phyloP scores from a whole-genome alignment of 1,139 yeast species.

The Taiozyma onychis region DNA sequence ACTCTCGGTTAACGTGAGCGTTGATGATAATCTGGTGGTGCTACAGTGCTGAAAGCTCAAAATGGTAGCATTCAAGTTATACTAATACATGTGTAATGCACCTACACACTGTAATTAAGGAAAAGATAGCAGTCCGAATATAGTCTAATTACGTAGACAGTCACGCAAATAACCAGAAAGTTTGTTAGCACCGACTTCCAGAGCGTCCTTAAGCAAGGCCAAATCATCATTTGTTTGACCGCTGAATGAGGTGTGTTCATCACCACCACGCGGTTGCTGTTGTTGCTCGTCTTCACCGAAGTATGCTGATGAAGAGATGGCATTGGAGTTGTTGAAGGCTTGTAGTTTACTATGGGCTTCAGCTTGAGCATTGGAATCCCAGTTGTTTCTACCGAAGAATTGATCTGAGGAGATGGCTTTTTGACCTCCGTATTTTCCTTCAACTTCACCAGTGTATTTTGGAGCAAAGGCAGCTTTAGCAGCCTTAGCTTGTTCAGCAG shows the following conservation, averaged over 20 bases:
- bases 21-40: no score
- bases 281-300: conserved; percentile 68
- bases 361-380: conserved; percentile 68
- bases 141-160: conserved; percentile 45
- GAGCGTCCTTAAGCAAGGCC: conserved; percentile 83
- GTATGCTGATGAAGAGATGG: conserved; percentile 88
- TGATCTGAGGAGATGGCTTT: conserved; percentile 96
- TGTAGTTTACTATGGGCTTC: conserved; percentile 80
- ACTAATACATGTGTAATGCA: no score
- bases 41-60: no score
- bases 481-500: conserved; percentile 32
- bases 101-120: background rate
- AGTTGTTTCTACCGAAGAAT: conserved; percentile 82
- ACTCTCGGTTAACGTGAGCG: no score
- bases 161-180: conserved; percentile 53
- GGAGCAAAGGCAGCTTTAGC: conserved; percentile 39
- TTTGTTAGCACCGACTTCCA: conserved; percentile 90
- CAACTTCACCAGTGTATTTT: conserved; percentile 62
- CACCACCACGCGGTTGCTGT: conserved; percentile 28
- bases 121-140: background rate
- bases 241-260: conserved; percentile 42
- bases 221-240: conserved; percentile 84
- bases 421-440: conserved; percentile 76
- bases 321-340: conserved; percentile 77
- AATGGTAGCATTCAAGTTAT: no score